phyloP scores from a whole-genome alignment of 495 filamentous ascomycete species.

The Penicillium dipodomyicola region DNA sequence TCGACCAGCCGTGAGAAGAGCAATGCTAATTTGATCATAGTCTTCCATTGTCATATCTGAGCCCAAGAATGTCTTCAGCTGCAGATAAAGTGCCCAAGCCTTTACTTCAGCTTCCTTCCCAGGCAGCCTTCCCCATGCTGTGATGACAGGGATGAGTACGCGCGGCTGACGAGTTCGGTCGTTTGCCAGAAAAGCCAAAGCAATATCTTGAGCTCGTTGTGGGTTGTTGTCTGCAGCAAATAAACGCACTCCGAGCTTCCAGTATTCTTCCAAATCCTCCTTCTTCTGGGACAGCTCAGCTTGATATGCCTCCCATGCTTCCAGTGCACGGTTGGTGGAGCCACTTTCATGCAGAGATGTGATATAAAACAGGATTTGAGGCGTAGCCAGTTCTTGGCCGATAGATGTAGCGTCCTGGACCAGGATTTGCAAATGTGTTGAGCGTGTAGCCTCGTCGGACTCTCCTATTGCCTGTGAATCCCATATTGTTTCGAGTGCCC shows the following conservation, averaged over 20 bases:
- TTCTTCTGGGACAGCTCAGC: conserved; percentile 51
- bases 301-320: conserved; percentile 61
- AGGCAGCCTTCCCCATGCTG: conserved; percentile 34
- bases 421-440: conserved; percentile 58
- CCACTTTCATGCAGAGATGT: conserved; percentile 62
- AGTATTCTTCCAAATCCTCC: conserved; percentile 55
- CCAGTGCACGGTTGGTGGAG: conserved; percentile 56
- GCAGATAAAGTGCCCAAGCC: conserved; percentile 67
- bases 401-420: conserved; percentile 59
- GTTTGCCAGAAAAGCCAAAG: conserved; percentile 54
- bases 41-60: conserved; percentile 67
- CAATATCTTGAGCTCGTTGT: conserved; percentile 62
- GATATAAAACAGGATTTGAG: conserved; percentile 63
- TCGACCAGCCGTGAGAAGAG: conserved; percentile 57
- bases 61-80: conserved; percentile 57
- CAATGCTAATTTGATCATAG: conserved; percentile 66
- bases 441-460: conserved; percentile 40
- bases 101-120: conserved; percentile 46
- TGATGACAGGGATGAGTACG: conserved; percentile 65
- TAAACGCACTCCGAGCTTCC: conserved; percentile 67
- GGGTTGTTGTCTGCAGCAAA: conserved; percentile 58
- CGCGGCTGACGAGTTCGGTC: conserved; percentile 51
- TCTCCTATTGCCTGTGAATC: conserved; percentile 47
- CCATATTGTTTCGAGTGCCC: conserved; percentile 43
- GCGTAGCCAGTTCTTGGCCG: conserved; percentile 49